Conservation (phyloP, 2,329 filamentous ascomycete genomes). For the Beauveria medogensis region DNA sequence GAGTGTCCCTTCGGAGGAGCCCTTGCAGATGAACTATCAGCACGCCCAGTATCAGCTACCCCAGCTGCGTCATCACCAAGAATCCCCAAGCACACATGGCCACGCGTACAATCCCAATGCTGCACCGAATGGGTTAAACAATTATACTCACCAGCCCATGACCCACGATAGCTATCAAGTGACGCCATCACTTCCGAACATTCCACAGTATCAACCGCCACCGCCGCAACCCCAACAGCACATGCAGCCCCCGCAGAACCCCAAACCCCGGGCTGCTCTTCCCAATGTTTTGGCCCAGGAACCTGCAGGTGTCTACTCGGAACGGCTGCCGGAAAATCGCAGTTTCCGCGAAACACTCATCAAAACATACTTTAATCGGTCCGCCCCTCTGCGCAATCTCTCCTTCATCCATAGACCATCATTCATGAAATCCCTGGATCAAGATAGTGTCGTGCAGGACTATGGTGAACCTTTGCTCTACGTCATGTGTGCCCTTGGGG, state of each 20-base stretch:
- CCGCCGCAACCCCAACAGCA: conserved; percentile 1
- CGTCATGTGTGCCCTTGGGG: conserved; percentile 19
- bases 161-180: neutral
- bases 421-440: conserved; percentile 19
- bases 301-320: conserved; percentile 11
- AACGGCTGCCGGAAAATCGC: conserved; percentile 15
- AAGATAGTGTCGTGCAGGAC: conserved; percentile 15
- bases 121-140: neutral
- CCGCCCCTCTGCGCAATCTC: conserved; percentile 18
- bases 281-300: neutral
- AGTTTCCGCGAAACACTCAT: conserved; percentile 13
- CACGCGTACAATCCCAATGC: neutral
- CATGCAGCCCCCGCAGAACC: neutral
- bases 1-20: neutral
- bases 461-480: conserved; percentile 19
- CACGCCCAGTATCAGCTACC: neutral
- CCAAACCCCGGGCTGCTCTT: neutral
- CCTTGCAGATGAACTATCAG: neutral
- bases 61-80: conserved; percentile 4
- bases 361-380: conserved; percentile 16
- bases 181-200: neutral
- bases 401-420: conserved; percentile 19
- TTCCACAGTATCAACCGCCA: conserved; percentile 4
- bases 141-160: neutral
- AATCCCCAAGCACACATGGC: neutral